Percentiles rank a stretch among this genome's conserved stretches.
Conservation (phyloP, 31 red algal genomes). For the Asparagopsis taxiformis region DNA sequence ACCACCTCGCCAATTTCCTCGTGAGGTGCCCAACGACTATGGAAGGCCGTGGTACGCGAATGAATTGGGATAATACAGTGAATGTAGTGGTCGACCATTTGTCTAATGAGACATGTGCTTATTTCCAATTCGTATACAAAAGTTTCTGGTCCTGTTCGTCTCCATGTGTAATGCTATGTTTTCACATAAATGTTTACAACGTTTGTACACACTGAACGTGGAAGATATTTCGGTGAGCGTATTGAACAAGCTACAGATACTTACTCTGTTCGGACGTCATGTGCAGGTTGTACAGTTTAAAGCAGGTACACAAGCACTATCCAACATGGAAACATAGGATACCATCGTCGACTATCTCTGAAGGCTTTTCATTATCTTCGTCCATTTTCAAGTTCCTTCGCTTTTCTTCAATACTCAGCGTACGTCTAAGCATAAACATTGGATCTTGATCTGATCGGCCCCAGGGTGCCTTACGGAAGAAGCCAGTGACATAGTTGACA, state of each 20-base stretch:
- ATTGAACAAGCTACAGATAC: too few species aligned
- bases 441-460: slow-evolving; percentile 81
- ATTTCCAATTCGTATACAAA: too few species aligned
- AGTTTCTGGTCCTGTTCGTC: too few species aligned
- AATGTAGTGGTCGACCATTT: background rate
- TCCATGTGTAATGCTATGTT: too few species aligned
- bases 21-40: slow-evolving; percentile 1
- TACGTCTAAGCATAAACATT: slow-evolving; percentile 91
- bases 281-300: too few species aligned
- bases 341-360: slow-evolving; percentile 66
- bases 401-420: slow-evolving; percentile 79
- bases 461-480: slow-evolving; percentile 81
- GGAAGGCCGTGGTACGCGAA: background rate
- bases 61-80: background rate
- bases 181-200: too few species aligned
- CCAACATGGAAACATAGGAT: slow-evolving; percentile 69
- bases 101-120: too few species aligned
- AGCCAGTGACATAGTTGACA: slow-evolving; percentile 77
- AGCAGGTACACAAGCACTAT: slow-evolving; percentile 11
- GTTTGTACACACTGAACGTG: too few species aligned
- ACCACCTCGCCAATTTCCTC: background rate
- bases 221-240: too few species aligned
- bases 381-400: slow-evolving; percentile 10
- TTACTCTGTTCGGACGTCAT: too few species aligned
- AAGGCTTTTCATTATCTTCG: slow-evolving; percentile 14